phyloP scores from a whole-genome alignment of 495 filamentous ascomycete genomes.

The Durotheca rogersii region DNA sequence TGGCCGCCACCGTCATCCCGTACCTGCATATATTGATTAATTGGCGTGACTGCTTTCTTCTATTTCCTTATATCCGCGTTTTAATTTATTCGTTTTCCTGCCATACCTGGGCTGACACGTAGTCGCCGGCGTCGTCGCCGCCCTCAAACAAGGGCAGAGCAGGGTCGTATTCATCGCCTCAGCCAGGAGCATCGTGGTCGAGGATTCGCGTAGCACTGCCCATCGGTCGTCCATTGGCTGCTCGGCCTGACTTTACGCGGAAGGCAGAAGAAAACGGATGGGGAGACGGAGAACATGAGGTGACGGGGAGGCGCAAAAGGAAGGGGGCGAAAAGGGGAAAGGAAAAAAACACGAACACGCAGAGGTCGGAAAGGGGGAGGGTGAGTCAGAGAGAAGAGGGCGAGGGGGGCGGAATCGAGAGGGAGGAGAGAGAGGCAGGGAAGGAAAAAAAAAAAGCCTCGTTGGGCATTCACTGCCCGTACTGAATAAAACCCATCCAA shows the following conservation, averaged over 20 bases:
- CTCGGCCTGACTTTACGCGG: conserved; percentile 4
- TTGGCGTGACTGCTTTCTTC: conserved; percentile 4
- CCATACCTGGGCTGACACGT: conserved; percentile 29
- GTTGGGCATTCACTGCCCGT: conserved; percentile 16
- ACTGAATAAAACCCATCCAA: not conserved
- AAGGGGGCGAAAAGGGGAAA: no score
- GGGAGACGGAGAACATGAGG: no score
- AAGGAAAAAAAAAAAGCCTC: conserved; percentile 17
- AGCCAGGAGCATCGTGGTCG: conserved; percentile 7
- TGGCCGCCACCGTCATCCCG: conserved; percentile 17
- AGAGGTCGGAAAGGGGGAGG: no score
- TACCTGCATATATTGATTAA: conserved; percentile 33
- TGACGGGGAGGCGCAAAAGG: no score
- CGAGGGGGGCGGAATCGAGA: conserved; percentile 7
- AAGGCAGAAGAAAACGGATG: no score
- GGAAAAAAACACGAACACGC: no score
- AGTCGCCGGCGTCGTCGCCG: conserved; percentile 12
- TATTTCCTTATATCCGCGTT: no score
- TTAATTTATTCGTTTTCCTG: no score
- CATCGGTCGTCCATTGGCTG: conserved; percentile 18
- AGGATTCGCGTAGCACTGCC: conserved; percentile 8
- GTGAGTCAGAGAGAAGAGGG: no score
- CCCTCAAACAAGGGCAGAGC: not conserved
- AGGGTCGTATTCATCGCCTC: conserved; percentile 28
- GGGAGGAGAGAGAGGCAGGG: not conserved